Base-by-base conservation (phyloP, 2,329 filamentous ascomycete genomes). In the Akanthomyces muscarius region DNA sequence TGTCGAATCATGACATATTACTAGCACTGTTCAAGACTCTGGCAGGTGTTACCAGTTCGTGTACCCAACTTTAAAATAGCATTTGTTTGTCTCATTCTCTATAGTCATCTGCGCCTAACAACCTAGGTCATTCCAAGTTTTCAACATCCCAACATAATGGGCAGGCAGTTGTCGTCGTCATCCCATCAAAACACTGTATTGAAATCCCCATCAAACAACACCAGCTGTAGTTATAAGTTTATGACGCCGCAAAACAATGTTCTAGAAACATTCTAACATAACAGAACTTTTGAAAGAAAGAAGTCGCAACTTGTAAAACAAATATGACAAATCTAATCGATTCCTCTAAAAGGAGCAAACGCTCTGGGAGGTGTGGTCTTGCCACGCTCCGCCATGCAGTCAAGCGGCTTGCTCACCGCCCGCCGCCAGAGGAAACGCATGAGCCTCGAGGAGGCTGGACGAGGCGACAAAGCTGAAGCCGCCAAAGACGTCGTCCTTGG, bases 401-500 rank as follows among this genome's bases (percentile, higher is more conserved):
- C 55, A 63, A 63, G 48, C 54, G 2, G 21, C 45, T 3, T 41
- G 4, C 47, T 48, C 28, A 23, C 61, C 61, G 18, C 28, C 38
- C 14, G 54, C 61, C 45, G 54, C 54, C 45, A 71, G 61, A 44
- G 68, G 68, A 67, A 82, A 82, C 16, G 75, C 77, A 50, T 77
- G 73, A 66, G 77, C 77, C 70, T 86, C 83, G 44, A 86, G 72
- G 65, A 86, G 69, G 70, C 84, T 86, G 68, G 78, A 82, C 51
- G 83, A 82, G 13, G 84, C 84, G 62, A 86, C 84, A 69, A 84
- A 88, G 71, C 84, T 87, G 73, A 88, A 88, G 13, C 85, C 86
- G 30, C 85, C 83, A 73, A 88, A 88, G 7, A 80, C 79, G 61
- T 86, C 83, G 60, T 86, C 83, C 42, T 81, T 81, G 62, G 75